Base-by-base conservation (phyloP, 2,329 filamentous ascomycete species). In the Leptosphaerulina australis region DNA sequence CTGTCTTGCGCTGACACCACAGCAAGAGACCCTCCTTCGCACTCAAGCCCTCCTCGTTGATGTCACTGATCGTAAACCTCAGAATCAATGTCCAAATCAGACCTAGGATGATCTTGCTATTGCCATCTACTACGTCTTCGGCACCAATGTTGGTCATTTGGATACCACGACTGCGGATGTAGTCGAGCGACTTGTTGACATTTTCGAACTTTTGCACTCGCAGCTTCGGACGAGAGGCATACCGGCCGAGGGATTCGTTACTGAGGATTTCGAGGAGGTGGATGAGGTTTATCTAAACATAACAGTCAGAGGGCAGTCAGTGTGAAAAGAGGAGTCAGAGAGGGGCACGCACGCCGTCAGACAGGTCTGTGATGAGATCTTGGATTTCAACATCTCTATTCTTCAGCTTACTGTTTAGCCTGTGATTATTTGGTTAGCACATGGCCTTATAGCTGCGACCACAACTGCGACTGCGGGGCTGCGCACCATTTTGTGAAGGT, bases 81-180 rank as follows among this genome's bases (percentile, higher is more conserved):
- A 97, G 80, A 87, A 99, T 99, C 56, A 99, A 81, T 5, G 92
- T 99, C 94, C 94, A 99, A 75, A 99, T 97, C 64, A 99, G 80
- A 22, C 94, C 94, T 22, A 99, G 81, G 53, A 97, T 96, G 68
- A 99, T 97, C 81, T 97, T 99, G 63, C 89, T 84, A 74, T 97
- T 99, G 26, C 94, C 94, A 73, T 99, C 93, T 22, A 99, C 94
- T 18, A 99, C 90, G 81, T 99, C 94, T 75, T 97, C 94, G 6
- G 94, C 94, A 44, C 94, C 94, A 67, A 97, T 97, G 64, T 99
- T 99, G 61, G 91, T 97, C 87, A 99, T 90, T 73, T 96, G 93
- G 58, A 99, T 97, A 15, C 91, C 88, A 63, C 91, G 82, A 50
- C 85, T 86, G 70, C 90, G 95, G 77, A 99, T 91, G 67, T 94